Base-by-base conservation (phyloP, 345 rosid species). In the Corchorus olitorius region DNA sequence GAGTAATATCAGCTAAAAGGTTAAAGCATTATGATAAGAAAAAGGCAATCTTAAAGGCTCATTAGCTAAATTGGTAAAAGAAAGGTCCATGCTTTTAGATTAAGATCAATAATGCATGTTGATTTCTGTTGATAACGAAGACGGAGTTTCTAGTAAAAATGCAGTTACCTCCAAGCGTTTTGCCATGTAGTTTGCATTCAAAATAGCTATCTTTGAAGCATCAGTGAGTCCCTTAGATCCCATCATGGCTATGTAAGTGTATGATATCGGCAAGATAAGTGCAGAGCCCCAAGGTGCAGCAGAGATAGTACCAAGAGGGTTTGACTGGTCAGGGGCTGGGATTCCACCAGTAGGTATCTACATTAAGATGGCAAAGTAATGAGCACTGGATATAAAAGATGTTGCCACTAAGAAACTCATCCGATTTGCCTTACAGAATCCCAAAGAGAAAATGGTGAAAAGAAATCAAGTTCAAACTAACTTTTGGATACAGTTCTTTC, bases 231-330 rank as follows among this genome's bases (percentile, higher is more conserved):
- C 99, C 68, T 90, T 83, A 22, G 99, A 93, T 39, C 98, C 99
- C 99, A 96, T 96, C 99, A 96, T 94, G 70, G 97, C 98, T 60
- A 96, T 90, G 84, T 96, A 96, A 70, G 95, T 81, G 68, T 94
- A 96, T 0, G 99, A 96, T 53, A 96, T 94, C 19, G 97, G 98
- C 86, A 96, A 88, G 84, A 96, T 96, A 77, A 96, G 97, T 11
- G 98, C 97, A 75, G 98, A 96, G 65, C 98, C 99, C 98, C 97
- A 96, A 4, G 98, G 99, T 75, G 99, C 99, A 48, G 99, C 99
- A 3, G 99, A 65, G 81, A 96, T 96, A 75, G 97, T 80, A 65
- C 99, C 99, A 59, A 96, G 73, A 11, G 99, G 97, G 43, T 84
- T 55, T 70, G 94, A 54, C 67, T 85, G 78, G 52, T 88, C 91